Conservation (phyloP, 441 rosid species). For the Viola pubescens region DNA sequence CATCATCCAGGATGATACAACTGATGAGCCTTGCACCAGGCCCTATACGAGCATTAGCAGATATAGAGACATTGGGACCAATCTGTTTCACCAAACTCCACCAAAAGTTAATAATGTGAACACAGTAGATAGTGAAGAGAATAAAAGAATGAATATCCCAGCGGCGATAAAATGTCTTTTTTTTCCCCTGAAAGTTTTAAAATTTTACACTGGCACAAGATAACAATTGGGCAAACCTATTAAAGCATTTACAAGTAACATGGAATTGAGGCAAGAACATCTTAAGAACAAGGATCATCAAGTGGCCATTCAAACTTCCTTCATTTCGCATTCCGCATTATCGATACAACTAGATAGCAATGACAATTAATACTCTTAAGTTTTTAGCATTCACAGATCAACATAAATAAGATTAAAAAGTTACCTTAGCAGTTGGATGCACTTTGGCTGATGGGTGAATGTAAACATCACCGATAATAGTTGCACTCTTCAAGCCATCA, state of each 20-base stretch:
- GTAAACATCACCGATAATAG: conserved; percentile 71
- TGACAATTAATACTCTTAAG: no score
- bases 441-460: conserved; percentile 97
- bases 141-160: not conserved
- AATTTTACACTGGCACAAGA: not conserved
- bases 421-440: conserved; percentile 91
- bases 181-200: not conserved
- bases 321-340: no score
- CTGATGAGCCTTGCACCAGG: conserved; percentile 85
- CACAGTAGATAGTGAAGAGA: not conserved
- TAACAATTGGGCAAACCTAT: not conserved
- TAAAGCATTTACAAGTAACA: no score
- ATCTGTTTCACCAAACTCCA: conserved; percentile 41
- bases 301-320: no score
- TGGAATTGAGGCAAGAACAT: no score
- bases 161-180: no score
- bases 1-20: conserved; percentile 80
- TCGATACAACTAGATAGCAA: no score
- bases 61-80: conserved; percentile 85
- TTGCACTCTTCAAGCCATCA: conserved; percentile 58
- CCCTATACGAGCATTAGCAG: conserved; percentile 94
- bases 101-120: conserved; percentile 12
- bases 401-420: conserved; percentile 13
- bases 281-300: no score
- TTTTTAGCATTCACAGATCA: not conserved